These are phyloP conservation scores for Trichosporon sp. DNA, from an alignment of 1,284 basidiomycete species.

Conservation along the genomic window DNA sequence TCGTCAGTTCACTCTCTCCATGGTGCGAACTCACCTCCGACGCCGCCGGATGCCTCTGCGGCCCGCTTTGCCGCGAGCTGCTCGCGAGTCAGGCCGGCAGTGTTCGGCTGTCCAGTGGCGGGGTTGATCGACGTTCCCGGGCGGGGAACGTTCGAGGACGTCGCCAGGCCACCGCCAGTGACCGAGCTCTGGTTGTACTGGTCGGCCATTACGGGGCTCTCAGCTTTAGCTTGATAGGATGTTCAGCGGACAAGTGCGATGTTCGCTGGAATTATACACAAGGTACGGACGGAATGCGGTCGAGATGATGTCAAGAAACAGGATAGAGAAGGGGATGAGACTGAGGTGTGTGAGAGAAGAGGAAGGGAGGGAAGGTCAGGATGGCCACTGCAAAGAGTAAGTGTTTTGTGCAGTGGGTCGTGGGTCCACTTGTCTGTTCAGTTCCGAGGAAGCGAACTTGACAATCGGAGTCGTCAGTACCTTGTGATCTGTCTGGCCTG, in stretches of 20 bases:
- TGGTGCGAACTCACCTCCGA: not conserved
- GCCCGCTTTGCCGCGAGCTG: conserved; percentile 32
- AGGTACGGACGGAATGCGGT: not conserved
- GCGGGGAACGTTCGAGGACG: conserved; percentile 26
- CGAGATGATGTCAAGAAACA: not conserved
- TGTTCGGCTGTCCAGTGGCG: conserved; percentile 32
- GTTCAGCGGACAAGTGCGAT: not conserved
- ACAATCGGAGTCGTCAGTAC: not conserved
- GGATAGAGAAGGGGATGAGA: not conserved
- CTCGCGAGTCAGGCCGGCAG: conserved; percentile 35
- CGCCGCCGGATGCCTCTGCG: conserved; percentile 44
- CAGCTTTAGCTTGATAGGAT: not conserved
- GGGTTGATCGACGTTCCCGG: conserved; percentile 32
- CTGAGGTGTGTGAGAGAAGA: not conserved
- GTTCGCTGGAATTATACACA: not conserved
- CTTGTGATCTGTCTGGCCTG: not conserved
- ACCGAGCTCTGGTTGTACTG: not conserved
- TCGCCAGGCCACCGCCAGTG: conserved; percentile 22
- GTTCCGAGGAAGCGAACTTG: not conserved
- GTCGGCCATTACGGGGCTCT: conserved; percentile 1
- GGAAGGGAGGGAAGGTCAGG: not conserved
- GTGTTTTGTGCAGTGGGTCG: not conserved
- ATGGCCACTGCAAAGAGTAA: too few relatives aligned
- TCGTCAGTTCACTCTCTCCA: not conserved
- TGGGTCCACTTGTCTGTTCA: not conserved